Base-by-base conservation (phyloP, 192 early-diverging fungal genomes). In the Borealophlyctis nickersoniae region DNA sequence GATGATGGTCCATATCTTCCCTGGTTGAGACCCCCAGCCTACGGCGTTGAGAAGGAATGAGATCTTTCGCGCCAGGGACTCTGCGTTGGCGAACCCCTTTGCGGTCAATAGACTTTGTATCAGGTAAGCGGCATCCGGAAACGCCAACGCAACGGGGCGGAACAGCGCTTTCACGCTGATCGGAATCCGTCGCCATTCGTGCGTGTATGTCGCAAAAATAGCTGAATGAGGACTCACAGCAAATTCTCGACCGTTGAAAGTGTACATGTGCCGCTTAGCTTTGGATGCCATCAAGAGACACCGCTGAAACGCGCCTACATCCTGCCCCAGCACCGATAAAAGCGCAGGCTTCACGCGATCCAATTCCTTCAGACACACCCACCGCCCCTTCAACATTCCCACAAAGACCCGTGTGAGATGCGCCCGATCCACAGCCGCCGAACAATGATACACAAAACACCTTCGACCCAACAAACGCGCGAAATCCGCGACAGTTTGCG, bases 331-430 rank as follows among this genome's bases (percentile, higher is more conserved):
- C n/a, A 28, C 28, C 0, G 62, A 23, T 13, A 70, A 2, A 2
- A n/a, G 16, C 11, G 13, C 14, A 22, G 48, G 26, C 4, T 19
- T 14, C 11, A 58, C 22, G 2, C 33, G 11, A 19, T 70, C 29
- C 22, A 70, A 22, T 26, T 56, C 31, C 14, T 26, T 32, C 2
- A 70, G 56, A 45, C 58, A 62, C 16, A 70, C n/a, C 68, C 68
- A 70, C 13, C 29, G 23, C 5, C 60, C 60, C 7, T n/a, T 70
- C 19, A 70, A 35, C 11, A 52, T 23, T 3, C 58, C 68, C 14
- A 4, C n/a, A 11, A 70, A 11, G 19, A 57, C 24, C 14, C 68
- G 27, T 9, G 23, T 13, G 2, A 70, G 36, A 16, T 22, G 35
- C 4, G 23, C 39, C 29, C 33, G 33, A 3, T 49, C 49, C 50